Base-by-base conservation (phyloP, 805 yeast genomes). In the Starmerella bombicola region DNA sequence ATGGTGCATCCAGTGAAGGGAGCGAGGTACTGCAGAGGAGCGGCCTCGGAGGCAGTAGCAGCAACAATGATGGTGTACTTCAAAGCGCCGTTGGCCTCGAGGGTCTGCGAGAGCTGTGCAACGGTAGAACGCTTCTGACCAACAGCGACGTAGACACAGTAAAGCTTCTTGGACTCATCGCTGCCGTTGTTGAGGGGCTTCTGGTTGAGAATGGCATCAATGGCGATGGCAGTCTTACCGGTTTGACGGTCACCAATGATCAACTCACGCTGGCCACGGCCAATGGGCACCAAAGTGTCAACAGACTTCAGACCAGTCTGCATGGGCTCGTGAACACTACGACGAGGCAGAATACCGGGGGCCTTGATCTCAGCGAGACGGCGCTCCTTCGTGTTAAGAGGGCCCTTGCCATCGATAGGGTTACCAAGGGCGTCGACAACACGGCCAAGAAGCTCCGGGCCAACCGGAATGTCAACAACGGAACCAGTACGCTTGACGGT, bases 91-190 rank as follows among this genome's bases (percentile, higher is more conserved):
- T 85, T 73, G 68, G 85, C 88, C 77, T 91, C 99, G 65, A 91
- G 79, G 63, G 96, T 88, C 79, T 91, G 95, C 55, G 91, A 95
- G 63, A 91, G 82, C 76, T 91, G 98, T 61, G 98, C 98, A 61
- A 91, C 97, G 54, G 99, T 91, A 55, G 98, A 91, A 78, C 99
- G 85, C 81, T 91, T 91, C 78, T 91, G 99, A 71, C 99, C 99
- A 65, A 91, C 94, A 53, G 99, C 99, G 59, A 91, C 98, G 80
- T 91, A 91, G 61, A 91, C 95, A 82, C 98, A 91, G 86, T 88
- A 91, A 64, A 91, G 78, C 74, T 91, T 91, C 80, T 91, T 91
- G 65, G 78, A 68, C 78, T 91, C 99, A 67, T 91, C 97, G 51
- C 70, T 43, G 70, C 94, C 95, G 59, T 73, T 68, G 79, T 91